A percentile compares a stretch with the other conserved stretches of the same genome.
These are phyloP conservation scores for Teratosphaeriaceae sp. DNA, from an alignment of 2,329 filamentous ascomycete genomes.

Conservation along the genomic window DNA sequence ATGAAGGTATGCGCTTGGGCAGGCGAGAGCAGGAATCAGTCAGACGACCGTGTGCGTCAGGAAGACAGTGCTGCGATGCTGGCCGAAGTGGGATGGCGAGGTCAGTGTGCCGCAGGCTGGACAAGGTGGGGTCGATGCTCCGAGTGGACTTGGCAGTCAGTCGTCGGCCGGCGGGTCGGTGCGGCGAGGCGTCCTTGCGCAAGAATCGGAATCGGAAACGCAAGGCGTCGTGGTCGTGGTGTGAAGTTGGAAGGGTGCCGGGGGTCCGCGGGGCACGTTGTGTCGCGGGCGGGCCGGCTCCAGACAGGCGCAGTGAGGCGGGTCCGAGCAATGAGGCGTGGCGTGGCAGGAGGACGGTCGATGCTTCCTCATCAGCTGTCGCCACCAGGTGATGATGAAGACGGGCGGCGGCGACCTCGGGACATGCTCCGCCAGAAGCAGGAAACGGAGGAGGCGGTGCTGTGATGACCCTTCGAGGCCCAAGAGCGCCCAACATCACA, in stretches of 20 bases:
- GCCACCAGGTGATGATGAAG: not conserved
- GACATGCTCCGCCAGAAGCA: too few species aligned
- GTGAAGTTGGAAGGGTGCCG: not conserved
- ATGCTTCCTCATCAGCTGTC: not conserved
- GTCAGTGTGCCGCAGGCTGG: conserved; percentile 10
- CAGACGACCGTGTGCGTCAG: conserved; percentile 15
- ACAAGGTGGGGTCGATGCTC: conserved; percentile 17
- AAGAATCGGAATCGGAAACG: conserved; percentile 20
- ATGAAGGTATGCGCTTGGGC: conserved; percentile 10
- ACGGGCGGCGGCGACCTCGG: not conserved
- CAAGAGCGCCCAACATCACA: not conserved
- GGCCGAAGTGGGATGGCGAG: conserved; percentile 12
- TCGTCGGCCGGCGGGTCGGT: not conserved
- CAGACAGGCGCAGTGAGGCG: too few species aligned
- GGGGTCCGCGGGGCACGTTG: conserved; percentile 2
- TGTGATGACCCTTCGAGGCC: not conserved
- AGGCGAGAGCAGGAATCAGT: conserved; percentile 12
- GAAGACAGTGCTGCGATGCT: conserved; percentile 12
- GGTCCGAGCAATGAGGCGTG: too few species aligned
- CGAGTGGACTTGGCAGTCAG: conserved; percentile 3
- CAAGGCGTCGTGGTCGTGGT: conserved; percentile 23
- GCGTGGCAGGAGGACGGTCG: not conserved
- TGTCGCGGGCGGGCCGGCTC: conserved; percentile 3
- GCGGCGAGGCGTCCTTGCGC: conserved; percentile 11
- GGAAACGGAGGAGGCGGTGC: not conserved